phyloP scores from a whole-genome alignment of 2,329 filamentous ascomycete species.

The Cercospora berteroae region DNA sequence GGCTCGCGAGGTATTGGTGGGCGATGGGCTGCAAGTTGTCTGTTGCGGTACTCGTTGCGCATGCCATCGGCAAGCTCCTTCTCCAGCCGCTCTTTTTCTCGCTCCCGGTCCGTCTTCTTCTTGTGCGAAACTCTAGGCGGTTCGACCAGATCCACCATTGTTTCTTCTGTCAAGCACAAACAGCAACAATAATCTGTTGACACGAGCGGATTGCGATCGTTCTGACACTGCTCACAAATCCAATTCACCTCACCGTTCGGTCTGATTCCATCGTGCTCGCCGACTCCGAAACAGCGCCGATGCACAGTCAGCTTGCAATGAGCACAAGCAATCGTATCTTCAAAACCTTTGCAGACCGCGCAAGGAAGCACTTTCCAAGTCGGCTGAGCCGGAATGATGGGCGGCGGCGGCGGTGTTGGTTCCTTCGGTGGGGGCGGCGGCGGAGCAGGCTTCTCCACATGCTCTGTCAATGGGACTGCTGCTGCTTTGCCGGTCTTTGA shows the following conservation, averaged over 20 bases:
- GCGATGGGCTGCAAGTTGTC: constrained; percentile 79
- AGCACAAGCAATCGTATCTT: constrained; percentile 71
- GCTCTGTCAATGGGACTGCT: constrained; percentile 54
- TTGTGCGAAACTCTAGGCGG: constrained; percentile 73
- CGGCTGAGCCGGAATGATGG: constrained; percentile 71
- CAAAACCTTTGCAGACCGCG: constrained; percentile 74
- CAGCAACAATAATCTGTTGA: constrained; percentile 96
- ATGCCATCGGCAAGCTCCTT: constrained; percentile 78
- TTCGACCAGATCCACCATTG: constrained; percentile 80
- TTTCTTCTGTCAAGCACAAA: constrained; percentile 79
- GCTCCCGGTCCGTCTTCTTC: constrained; percentile 90
- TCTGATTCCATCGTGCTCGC: constrained; percentile 59
- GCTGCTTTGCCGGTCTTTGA: constrained; percentile 47
- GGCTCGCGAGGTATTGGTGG: constrained; percentile 83
- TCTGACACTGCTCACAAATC: constrained; percentile 93
- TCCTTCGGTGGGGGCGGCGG: constrained; percentile 57
- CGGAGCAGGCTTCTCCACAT: constrained; percentile 48
- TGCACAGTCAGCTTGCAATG: constrained; percentile 93
- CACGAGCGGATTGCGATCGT: constrained; percentile 86
- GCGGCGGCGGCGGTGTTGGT: constrained; percentile 58
- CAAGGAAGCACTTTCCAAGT: constrained; percentile 78
- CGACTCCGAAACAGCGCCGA: constrained; percentile 86
- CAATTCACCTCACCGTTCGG: constrained; percentile 61
- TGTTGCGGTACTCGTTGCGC: constrained; percentile 76
- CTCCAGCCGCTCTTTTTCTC: constrained; percentile 82